Evolutionary conservation across 805 yeast genomes (phyloP), one percentile per base, ranked within the genome.

Genomic region (Starmera caribaea): DNA sequence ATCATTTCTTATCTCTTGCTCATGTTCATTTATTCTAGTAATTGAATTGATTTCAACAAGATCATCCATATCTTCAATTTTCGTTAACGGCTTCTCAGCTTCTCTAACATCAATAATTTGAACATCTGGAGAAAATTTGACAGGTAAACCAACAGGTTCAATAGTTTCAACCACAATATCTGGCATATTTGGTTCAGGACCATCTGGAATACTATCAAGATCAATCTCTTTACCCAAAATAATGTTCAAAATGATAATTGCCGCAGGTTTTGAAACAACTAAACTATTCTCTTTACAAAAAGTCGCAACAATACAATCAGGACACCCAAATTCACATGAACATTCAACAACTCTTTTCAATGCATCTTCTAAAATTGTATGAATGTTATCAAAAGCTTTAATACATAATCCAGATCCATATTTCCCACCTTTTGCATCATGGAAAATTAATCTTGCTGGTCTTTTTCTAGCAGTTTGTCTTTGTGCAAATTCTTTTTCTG

Each of bases 401-500:
- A 78, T 69, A 2, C 87, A 73, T 35, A 90, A 63, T 0, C 97
- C 97, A 0, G 86, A 74, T 0, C 96, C 96, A 35, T 68, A 65
- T 40, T 69, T 69, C 2, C 95, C 95, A 10, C 95, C 96, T 51
- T 79, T 77, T 1, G 86, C 71, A 57, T 92, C 97, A 53, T 78
- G 79, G 48, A 92, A 83, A 2, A 89, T 76, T 37, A 92, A 62
- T 39, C 98, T 65, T 0, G 95, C 95, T 0, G 97, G 97, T 33
- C 99, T 63, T 41, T 73, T 74, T 32, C 98, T 64, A 14, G 61
- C 59, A 0, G 90, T 72, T 52, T 83, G 83, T 26, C 87, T 61
- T 37, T 71, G 70, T 1, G 96, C 85, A 67, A 90, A 85, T 55
- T 92, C 99, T 51, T 92, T 92, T 47, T 88, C 95, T 0, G 98